Percentiles rank a stretch among this genome's conserved stretches.
Conservation (phyloP, 768 basidiomycete species). For the Boletus pseudopeckii region DNA sequence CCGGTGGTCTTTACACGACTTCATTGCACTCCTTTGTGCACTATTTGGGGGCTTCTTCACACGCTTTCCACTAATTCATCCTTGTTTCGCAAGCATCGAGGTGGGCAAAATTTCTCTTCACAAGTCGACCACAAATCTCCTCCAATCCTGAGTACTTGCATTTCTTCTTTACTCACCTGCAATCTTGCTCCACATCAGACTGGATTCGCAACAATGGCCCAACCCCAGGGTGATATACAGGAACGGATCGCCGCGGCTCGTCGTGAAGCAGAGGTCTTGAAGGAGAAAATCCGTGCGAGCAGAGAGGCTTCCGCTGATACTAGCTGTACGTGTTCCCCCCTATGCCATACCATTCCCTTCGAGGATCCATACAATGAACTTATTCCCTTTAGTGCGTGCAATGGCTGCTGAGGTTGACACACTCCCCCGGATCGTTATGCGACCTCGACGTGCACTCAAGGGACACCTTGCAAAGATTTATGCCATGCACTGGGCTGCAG, state of each 20-base stretch:
- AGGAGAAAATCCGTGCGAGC: slow-evolving; percentile 97
- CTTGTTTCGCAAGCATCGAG: slow-evolving; percentile 30
- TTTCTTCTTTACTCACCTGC: neutral
- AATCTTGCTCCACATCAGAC: slow-evolving; percentile 1
- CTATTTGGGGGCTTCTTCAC: slow-evolving; percentile 22
- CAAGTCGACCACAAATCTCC: slow-evolving; percentile 7
- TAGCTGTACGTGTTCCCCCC: slow-evolving; percentile 63
- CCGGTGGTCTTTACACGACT: slow-evolving; percentile 8
- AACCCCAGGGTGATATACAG: slow-evolving; percentile 80
- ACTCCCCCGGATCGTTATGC: slow-evolving; percentile 95
- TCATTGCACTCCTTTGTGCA: slow-evolving; percentile 10
- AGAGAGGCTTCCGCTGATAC: slow-evolving; percentile 98
- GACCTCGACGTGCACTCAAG: slow-evolving; percentile 89
- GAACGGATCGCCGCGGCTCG: slow-evolving; percentile 94
- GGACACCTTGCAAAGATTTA: slow-evolving; percentile 99
- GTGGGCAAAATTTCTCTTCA: slow-evolving; percentile 28
- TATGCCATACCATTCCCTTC: neutral
- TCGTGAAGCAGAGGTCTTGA: slow-evolving; percentile 93
- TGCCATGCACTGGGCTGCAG: slow-evolving; percentile 99
- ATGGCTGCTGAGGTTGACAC: slow-evolving; percentile 97
- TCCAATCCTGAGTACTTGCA: neutral
- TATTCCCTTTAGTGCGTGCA: slow-evolving; percentile 69
- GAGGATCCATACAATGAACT: slow-evolving; percentile 14
- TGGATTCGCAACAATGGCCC: slow-evolving; percentile 52
- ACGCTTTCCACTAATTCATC: slow-evolving; percentile 26